A percentile compares a stretch with the other conserved stretches of the same genome.
phyloP scores from a whole-genome alignment of 371 early-diverging fungal species.

The Circinella umbellata region DNA sequence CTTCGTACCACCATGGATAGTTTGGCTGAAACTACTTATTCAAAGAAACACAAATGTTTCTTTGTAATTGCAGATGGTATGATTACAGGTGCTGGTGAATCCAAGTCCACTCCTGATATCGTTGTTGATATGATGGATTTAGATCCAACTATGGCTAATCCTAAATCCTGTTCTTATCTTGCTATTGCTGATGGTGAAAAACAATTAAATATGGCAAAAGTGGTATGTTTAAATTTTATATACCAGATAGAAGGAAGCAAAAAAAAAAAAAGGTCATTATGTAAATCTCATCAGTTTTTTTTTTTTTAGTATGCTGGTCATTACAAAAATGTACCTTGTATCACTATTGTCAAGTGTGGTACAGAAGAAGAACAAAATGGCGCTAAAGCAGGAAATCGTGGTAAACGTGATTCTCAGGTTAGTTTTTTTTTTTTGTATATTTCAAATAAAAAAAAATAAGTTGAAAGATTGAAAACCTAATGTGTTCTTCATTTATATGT shows the following conservation, averaged over 20 bases:
- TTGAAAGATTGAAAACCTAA: background rate
- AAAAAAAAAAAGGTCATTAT: conserved; percentile 18
- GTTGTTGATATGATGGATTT: conserved; percentile 72
- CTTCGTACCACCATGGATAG: conserved; percentile 85
- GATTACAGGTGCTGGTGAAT: conserved; percentile 55
- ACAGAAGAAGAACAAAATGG: conserved; percentile 68
- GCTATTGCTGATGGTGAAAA: conserved; percentile 92
- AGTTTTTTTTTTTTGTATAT: background rate
- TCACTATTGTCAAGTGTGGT: conserved; percentile 93
- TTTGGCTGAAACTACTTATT: conserved; percentile 72
- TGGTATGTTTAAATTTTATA: conserved; percentile 42
- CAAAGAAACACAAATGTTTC: conserved; percentile 57
- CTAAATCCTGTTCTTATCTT: conserved; percentile 77
- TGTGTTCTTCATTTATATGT: background rate
- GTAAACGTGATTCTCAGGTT: conserved; percentile 99
- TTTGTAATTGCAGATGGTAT: conserved; percentile 56
- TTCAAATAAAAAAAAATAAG: no score
- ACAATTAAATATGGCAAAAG: conserved; percentile 92
- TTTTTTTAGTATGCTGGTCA: conserved; percentile 86
- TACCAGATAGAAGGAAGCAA: no score
- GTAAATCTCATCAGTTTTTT: conserved; percentile 61
- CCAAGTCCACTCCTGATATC: conserved; percentile 74
- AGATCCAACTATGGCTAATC: conserved; percentile 57
- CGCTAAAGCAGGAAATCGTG: conserved; percentile 92
- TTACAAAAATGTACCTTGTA: conserved; percentile 85